Conservation (phyloP, 305 asterid species). For the Fraxinus floribunda region DNA sequence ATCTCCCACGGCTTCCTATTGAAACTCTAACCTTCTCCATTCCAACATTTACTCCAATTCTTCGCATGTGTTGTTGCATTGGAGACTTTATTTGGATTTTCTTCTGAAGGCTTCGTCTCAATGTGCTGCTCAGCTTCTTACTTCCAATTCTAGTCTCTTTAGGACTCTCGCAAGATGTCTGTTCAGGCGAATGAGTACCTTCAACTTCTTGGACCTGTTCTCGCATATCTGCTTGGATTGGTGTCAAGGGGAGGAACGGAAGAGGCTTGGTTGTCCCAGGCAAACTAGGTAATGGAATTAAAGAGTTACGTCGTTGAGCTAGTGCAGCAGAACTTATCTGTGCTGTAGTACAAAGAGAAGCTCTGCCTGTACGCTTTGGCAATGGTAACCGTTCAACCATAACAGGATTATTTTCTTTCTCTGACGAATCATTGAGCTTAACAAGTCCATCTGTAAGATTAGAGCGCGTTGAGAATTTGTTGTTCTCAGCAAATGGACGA, state of each 20-base stretch:
- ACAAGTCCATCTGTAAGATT: conserved; percentile 34
- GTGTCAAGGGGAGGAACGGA: conserved; percentile 45
- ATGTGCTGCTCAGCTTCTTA: conserved; percentile 49
- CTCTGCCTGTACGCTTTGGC: conserved; percentile 67
- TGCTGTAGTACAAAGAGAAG: conserved; percentile 59
- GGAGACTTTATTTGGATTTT: conserved; percentile 65
- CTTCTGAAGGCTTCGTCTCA: conserved; percentile 72
- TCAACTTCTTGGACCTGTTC: conserved; percentile 32
- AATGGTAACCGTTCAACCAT: conserved; percentile 45
- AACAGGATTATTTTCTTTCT: conserved; percentile 67
- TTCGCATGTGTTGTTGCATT: conserved; percentile 53
- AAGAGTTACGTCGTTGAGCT: conserved; percentile 63
- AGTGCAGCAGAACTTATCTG: conserved; percentile 38
- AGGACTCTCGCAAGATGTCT: conserved; percentile 53
- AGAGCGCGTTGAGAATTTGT: conserved; percentile 45
- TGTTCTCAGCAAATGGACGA: conserved; percentile 42
- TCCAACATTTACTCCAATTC: conserved; percentile 82
- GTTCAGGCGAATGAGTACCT: conserved; percentile 47
- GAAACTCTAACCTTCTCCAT: conserved; percentile 66
- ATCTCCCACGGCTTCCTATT: conserved; percentile 74
- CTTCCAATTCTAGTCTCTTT: conserved; percentile 33
- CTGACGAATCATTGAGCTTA: conserved; percentile 34
- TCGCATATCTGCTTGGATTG: conserved; percentile 40
- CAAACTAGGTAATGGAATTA: conserved; percentile 62
- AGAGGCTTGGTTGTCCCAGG: conserved; percentile 42